Evolutionary conservation across 1,284 basidiomycete genomes (phyloP).

Genomic region (Peniophora sp.): DNA sequence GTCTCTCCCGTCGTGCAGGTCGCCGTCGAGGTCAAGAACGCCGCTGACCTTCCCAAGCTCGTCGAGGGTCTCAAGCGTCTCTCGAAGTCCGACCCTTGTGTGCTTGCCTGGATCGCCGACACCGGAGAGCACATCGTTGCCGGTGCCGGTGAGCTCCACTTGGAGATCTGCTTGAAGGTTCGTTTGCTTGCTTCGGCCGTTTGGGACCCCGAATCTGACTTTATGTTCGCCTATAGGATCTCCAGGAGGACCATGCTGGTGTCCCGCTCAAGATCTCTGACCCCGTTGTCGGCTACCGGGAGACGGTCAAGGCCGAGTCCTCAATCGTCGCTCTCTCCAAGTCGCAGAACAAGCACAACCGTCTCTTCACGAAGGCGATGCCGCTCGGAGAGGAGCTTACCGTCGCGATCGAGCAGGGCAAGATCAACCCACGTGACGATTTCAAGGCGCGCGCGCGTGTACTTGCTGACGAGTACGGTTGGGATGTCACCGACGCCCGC

Average conservation of each 20-base stretch:
- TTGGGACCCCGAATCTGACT: slow-evolving; percentile 1
- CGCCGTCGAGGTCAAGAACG: slow-evolving; percentile 99
- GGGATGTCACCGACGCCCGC: slow-evolving; percentile 99
- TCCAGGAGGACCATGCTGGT: slow-evolving; percentile 99
- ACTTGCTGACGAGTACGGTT: slow-evolving; percentile 94
- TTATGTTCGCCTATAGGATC: slow-evolving; percentile 51
- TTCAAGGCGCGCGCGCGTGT: slow-evolving; percentile 94
- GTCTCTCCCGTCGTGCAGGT: slow-evolving; percentile 99
- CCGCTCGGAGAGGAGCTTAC: slow-evolving; percentile 94
- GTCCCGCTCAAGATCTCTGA: slow-evolving; percentile 99
- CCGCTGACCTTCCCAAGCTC: slow-evolving; percentile 97
- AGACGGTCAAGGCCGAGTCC: slow-evolving; percentile 96
- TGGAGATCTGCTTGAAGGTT: slow-evolving; percentile 99
- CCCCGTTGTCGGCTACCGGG: slow-evolving; percentile 97
- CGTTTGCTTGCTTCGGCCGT: slow-evolving; percentile 9
- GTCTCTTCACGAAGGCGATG: slow-evolving; percentile 90
- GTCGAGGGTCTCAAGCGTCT: slow-evolving; percentile 99
- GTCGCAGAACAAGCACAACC: slow-evolving; percentile 99
- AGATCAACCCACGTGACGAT: slow-evolving; percentile 90
- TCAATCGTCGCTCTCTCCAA: slow-evolving; percentile 96
- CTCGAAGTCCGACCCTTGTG: slow-evolving; percentile 99
- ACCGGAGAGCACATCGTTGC: slow-evolving; percentile 98
- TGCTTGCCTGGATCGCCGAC: slow-evolving; percentile 91
- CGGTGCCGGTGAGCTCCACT: slow-evolving; percentile 97
- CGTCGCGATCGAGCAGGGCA: slow-evolving; percentile 86